Base-by-base conservation (phyloP, 352 stramenopile species). In the Globisporangium ultimum region DNA sequence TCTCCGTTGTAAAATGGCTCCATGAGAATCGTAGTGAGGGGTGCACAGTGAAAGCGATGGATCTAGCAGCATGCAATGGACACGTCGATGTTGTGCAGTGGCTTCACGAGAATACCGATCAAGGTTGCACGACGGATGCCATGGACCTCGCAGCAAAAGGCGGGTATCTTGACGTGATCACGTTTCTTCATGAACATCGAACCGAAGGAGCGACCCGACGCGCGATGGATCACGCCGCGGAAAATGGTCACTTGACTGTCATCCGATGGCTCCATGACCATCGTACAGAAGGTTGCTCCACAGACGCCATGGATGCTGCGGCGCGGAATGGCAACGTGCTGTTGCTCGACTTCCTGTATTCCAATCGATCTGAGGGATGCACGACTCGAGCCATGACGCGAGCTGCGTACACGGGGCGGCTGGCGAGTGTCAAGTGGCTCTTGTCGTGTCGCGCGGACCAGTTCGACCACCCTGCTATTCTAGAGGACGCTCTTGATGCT, bases 61-160 rank as follows among this genome's bases (percentile, higher is more conserved):
- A 88, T 66, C 60, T 75, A n/a, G 78, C 83, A 11, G 80, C 83
- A 0, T 74, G 64, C 34, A 74, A 80, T 20, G 76, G 76, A 9
- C 71, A 86, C 58, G 47, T 84, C 36, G 38, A 65, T 2, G 60
- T 86, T 14, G 63, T 88, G 1, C 45, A 64, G 48, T 88, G 74
- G 61, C 45, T 88, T 1, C 70, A 87, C 52, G 21, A 42, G 5
- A 53, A 84, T 45, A 73, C 71, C 11, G 46, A 13, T 6, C 70
- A 64, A 20, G 67, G 68, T 1, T 84, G 76, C 47, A 79, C 66
- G 0, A 78, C 71, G 10, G 63, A 72, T 18, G 64, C 70, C 2
- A 78, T 86, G 59, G 67, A 75, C 36, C 58, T 74, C 9, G 74
- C 71, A 4, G 69, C 74, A 12, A 74, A 76, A 47, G 58, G 66